phyloP scores from a whole-genome alignment of 768 basidiomycete genomes.

The Tephrocybe rancida region DNA sequence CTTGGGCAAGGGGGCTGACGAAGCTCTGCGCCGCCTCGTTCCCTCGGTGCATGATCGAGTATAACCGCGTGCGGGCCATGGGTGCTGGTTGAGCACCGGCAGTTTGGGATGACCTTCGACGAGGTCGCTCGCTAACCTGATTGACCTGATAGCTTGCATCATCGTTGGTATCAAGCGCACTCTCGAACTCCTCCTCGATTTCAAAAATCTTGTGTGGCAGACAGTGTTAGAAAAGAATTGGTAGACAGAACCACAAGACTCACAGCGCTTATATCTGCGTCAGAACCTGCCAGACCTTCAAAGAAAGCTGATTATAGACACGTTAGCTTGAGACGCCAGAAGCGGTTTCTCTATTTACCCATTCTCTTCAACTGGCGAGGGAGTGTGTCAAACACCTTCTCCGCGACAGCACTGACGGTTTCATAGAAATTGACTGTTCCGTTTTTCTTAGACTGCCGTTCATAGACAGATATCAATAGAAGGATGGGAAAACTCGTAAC shows the following conservation, averaged over 20 bases:
- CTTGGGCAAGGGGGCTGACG: conserved; percentile 71
- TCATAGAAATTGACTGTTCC: conserved; percentile 73
- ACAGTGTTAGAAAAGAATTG: not conserved
- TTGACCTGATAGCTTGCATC: conserved; percentile 18
- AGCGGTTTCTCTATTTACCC: conserved; percentile 48
- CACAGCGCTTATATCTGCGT: conserved; percentile 76
- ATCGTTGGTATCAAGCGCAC: conserved; percentile 57
- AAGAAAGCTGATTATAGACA: conserved; percentile 58
- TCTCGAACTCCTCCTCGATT: conserved; percentile 67
- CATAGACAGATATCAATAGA: conserved; percentile 79
- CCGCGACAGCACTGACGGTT: conserved; percentile 65
- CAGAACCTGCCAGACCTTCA: conserved; percentile 75
- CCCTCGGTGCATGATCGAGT: conserved; percentile 43
- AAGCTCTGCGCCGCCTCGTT: conserved; percentile 39
- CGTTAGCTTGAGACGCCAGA: not conserved
- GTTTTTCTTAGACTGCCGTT: conserved; percentile 76
- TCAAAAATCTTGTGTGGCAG: conserved; percentile 76
- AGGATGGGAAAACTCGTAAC: conserved; percentile 85
- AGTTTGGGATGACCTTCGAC: conserved; percentile 10
- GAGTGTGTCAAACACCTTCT: conserved; percentile 71
- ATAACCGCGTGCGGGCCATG: conserved; percentile 40
- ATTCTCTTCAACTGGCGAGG: conserved; percentile 77
- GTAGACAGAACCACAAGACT: conserved; percentile 17
- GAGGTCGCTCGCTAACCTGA: conserved; percentile 24
- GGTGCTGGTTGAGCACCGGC: conserved; percentile 14